Conservation (phyloP, 2,329 filamentous ascomycete genomes). For the Xenosphaeropsis pyriputrescens region DNA sequence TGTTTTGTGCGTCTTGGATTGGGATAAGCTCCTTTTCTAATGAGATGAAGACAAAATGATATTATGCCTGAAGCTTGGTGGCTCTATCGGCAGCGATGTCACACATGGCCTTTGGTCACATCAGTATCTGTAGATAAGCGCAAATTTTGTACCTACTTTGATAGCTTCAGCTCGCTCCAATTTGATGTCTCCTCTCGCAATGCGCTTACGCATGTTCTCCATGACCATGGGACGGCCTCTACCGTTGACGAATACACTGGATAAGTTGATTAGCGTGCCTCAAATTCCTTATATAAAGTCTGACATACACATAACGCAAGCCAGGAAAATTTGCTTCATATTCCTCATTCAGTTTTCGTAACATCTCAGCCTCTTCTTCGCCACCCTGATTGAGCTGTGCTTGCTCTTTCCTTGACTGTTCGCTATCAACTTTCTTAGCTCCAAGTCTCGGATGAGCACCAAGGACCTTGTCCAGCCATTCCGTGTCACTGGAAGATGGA, state of each 20-base stretch:
- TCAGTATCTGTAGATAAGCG: constrained; percentile 1
- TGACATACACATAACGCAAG: constrained; percentile 56
- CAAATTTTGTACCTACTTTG: constrained; percentile 32
- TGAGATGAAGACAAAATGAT: background rate
- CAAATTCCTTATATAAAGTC: background rate
- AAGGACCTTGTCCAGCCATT: constrained; percentile 56
- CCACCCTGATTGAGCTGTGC: constrained; percentile 49
- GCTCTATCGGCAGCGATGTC: constrained; percentile 77
- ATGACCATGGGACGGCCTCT: constrained; percentile 60
- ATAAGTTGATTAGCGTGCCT: background rate
- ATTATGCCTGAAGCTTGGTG: constrained; percentile 32
- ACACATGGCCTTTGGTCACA: constrained; percentile 57
- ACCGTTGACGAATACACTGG: constrained; percentile 74
- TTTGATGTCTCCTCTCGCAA: constrained; percentile 48
- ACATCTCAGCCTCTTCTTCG: constrained; percentile 37
- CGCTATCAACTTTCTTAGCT: constrained; percentile 68
- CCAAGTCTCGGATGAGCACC: constrained; percentile 75
- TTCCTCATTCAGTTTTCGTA: constrained; percentile 54
- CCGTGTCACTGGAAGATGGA: constrained; percentile 30
- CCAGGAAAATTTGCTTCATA: constrained; percentile 77
- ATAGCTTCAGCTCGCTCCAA: constrained; percentile 62
- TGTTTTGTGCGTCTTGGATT: constrained; percentile 7
- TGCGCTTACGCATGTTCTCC: constrained; percentile 65
- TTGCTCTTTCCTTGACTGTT: constrained; percentile 69
- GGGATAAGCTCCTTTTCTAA: background rate